Base-by-base conservation (phyloP, 257 asterid genomes). In the Solanum ossicruentum region DNA sequence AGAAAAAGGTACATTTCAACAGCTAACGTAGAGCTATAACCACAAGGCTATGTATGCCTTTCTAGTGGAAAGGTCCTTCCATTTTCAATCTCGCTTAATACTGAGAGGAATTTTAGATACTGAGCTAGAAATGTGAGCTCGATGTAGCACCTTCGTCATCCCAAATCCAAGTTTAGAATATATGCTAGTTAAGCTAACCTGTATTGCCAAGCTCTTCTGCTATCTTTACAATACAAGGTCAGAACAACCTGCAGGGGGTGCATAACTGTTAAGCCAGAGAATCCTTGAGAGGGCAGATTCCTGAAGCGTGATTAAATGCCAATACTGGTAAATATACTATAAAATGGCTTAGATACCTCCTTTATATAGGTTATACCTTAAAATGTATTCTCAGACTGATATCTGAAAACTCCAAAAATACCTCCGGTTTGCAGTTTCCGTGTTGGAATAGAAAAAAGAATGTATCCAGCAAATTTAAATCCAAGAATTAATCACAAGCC, bases 141-240 rank as follows among this genome's bases (percentile, higher is more conserved):
- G 21, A 75, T 49, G 20, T 49, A 51, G 81, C 81, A 21, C 60
- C 41, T 75, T 8, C 3, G 39, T 41, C 18, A 32, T 32, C n/a
- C 23, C 10, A 15, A 47, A 55, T 85, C 78, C 77, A 26, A 70
- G 12, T 58, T 80, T 32, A 58, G n/a, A n/a, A n/a, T n/a, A n/a
- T n/a, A n/a, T n/a, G n/a, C n/a, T n/a, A n/a, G n/a, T n/a, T n/a
- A 17, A 57, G 85, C 87, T 84, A 56, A 96, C 99, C 98, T 89
- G 97, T 67, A 20, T 66, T 86, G 57, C 98, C 99, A 77, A 97
- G 98, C 92, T 97, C 98, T 84, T 97, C 98, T 45, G 99, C 91
- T 90, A 97, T 97, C 93, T 95, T 97, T 55, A 93, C 94, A 71
- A n/a, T n/a, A n/a, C n/a, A n/a, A n/a, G n/a, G 87, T 95, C 98